Evolutionary conservation across 2,329 filamentous ascomycete genomes (phyloP), one percentile per base, ranked within the genome.

Genomic region (Colletotrichum sublineola): DNA sequence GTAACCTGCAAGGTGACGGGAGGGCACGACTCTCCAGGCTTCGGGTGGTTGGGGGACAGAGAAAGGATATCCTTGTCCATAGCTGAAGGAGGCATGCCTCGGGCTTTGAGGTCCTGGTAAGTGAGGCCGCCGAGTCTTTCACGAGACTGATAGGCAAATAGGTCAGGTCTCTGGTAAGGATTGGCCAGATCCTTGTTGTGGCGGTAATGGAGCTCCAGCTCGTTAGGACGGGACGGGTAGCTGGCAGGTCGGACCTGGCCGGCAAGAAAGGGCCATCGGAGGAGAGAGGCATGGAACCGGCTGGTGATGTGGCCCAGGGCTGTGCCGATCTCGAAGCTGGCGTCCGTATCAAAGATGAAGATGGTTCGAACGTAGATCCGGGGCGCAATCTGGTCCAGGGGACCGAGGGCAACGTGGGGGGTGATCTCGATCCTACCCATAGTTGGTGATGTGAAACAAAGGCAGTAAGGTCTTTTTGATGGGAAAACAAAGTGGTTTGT

Each of bases 51-150:
- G 1, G 71, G 71, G 1, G 71, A 71, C 1, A 67, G 67, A 0
- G 68, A 67, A 4, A 73, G 67, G n/a, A 63, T 1, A 1, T 71
- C 62, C 42, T 73, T 71, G 33, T 73, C 53, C 71, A 73, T 73
- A 36, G 31, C 42, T 0, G 42, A 15, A 0, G 71, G 67, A 1
- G 56, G 62, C 67, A 71, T 70, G 20, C 36, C 18, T 7, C 8
- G 15, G 11, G 8, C 0, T 38, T 66, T 31, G 0, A 67, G 38
- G 5, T 53, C 15, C 18, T 46, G 0, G 29, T 56, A 73, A 1
- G 9, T 48, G 6, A 33, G 31, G 24, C 60, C 66, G 8, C 24
- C 60, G 1, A 72, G 52, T 0, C 9, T 6, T 0, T 1, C 20
- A 6, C 24, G 20, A 4, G 9, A 12, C 8, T 58, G 7, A 20